Conservation (phyloP, 139 green algal genomes). For the Dunaliella primolecta region DNA sequence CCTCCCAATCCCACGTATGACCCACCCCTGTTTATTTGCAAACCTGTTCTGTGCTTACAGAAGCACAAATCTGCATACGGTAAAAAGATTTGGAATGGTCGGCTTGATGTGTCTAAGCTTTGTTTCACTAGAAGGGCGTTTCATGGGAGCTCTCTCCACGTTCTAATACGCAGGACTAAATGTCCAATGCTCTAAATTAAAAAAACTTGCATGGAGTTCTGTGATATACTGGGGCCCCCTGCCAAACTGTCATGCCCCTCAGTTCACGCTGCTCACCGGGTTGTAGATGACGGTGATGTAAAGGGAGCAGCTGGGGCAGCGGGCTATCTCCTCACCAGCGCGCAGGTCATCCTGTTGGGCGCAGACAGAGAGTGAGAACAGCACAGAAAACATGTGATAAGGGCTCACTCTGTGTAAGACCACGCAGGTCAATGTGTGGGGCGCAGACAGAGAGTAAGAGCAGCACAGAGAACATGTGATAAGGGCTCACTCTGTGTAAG, state of each 20-base stretch:
- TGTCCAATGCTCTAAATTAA: no score
- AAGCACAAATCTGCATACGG: background rate
- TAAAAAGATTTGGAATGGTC: background rate
- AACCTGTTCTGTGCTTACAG: background rate
- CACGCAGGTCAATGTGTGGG: background rate
- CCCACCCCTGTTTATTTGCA: background rate
- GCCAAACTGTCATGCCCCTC: no score
- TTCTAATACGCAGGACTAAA: background rate
- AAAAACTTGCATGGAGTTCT: no score
- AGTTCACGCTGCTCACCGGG: conserved; percentile 35
- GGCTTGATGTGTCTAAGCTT: no score
- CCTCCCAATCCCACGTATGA: background rate
- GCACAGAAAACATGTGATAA: no score
- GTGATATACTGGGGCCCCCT: no score
- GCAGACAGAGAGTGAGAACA: no score
- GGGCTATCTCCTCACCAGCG: conserved; percentile 89
- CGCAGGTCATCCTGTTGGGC: conserved; percentile 79
- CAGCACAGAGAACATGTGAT: no score
- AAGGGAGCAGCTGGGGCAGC: conserved; percentile 92
- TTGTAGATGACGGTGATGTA: conserved; percentile 95
- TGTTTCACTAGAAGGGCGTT: background rate
- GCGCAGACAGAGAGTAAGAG: no score
- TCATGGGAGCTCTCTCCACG: background rate
- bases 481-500: no score
- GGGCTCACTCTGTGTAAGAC: background rate